phyloP scores from a whole-genome alignment of 768 basidiomycete species.

The Clathrus columnatus region DNA sequence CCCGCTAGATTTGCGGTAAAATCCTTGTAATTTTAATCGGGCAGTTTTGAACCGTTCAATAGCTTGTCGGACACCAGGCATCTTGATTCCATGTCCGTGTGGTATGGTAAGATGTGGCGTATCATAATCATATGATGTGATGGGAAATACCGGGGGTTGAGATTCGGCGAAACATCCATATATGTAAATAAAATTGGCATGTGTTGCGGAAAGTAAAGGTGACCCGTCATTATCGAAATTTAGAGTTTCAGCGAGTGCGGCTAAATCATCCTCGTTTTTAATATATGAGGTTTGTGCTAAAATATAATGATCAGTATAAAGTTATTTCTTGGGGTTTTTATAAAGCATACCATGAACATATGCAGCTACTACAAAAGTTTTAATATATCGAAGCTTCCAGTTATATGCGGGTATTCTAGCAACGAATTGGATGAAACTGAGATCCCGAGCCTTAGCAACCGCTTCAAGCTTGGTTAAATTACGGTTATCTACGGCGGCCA shows the following conservation, averaged over 20 bases:
- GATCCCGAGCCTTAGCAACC: background rate
- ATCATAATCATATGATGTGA: background rate
- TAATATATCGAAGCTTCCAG: slow-evolving; percentile 6
- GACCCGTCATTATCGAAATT: background rate
- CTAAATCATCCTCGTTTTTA: background rate
- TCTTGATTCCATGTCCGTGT: background rate
- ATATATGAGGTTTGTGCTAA: background rate
- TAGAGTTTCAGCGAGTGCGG: background rate
- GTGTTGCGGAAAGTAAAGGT: background rate
- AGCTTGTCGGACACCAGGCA: slow-evolving; percentile 3
- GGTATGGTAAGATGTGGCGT: background rate
- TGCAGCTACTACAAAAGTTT: slow-evolving; percentile 4
- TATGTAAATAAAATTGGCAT: slow-evolving; percentile 1
- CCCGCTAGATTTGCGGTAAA: slow-evolving; percentile 6
- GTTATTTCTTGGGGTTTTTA: background rate
- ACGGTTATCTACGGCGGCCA: background rate
- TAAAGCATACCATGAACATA: slow-evolving; percentile 2
- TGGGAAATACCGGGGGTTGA: background rate
- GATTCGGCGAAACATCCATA: slow-evolving; percentile 2
- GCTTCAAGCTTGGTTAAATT: slow-evolving; percentile 1
- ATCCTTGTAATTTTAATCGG: background rate
- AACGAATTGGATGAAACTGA: slow-evolving; percentile 5
- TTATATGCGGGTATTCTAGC: slow-evolving; percentile 1
- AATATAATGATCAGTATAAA: background rate
- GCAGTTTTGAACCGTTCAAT: background rate